Evolutionary conservation across 2,329 filamentous ascomycete genomes (phyloP).

Genomic region (Phyllosticta paracitricarpa): DNA sequence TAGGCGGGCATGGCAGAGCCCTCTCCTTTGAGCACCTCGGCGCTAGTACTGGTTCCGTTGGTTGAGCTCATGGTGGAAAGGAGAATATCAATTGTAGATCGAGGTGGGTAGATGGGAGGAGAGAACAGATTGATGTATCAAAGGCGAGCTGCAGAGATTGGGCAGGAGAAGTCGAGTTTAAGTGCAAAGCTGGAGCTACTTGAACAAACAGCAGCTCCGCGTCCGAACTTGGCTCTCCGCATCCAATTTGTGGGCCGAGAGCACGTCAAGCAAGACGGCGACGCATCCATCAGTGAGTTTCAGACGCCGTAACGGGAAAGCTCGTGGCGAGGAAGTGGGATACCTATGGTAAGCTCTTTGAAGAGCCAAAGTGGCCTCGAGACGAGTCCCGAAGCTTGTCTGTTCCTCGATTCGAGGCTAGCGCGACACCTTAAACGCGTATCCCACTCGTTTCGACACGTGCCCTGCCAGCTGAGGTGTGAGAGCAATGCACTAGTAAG

Average conservation of each 20-base stretch:
- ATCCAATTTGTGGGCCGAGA: background rate
- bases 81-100: background rate
- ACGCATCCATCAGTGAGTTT: background rate
- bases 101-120: background rate
- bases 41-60: background rate
- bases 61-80: background rate
- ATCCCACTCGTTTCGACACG: background rate
- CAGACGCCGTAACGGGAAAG: background rate
- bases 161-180: background rate
- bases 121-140: background rate
- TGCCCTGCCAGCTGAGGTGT: background rate
- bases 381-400: background rate
- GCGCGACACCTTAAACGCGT: background rate
- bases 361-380: background rate
- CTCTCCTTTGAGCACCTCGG: slow-evolving; percentile 2
- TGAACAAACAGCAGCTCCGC: background rate
- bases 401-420: background rate
- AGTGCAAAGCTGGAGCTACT: background rate
- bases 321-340: background rate
- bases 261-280: background rate
- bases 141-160: background rate
- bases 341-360: background rate
- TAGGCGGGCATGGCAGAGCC: slow-evolving; percentile 22
- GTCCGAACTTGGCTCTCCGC: background rate
- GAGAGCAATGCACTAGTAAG: background rate